These are phyloP conservation scores for Mortierella sp. DNA, from an alignment of 371 early-diverging fungal genomes.

Conservation along the genomic window DNA sequence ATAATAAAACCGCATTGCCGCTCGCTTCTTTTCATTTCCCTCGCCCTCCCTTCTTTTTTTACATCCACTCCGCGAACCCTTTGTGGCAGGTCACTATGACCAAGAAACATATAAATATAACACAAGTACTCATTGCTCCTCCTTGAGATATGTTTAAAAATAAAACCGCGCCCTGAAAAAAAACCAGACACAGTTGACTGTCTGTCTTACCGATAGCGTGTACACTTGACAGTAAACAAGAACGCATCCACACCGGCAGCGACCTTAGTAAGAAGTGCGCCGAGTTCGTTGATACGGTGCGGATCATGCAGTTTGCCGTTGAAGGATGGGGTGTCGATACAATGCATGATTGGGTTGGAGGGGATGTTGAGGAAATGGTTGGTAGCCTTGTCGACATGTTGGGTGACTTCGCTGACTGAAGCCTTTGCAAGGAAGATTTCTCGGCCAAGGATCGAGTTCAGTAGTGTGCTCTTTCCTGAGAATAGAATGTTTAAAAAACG, in stretches of 20 bases:
- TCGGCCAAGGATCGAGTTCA: conserved; percentile 43
- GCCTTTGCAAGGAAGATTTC: conserved; percentile 53
- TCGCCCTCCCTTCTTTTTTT: neutral
- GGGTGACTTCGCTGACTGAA: conserved; percentile 56
- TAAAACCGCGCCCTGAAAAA: neutral
- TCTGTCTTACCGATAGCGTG: conserved; percentile 51
- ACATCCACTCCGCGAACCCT: neutral
- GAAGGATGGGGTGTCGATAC: conserved; percentile 58
- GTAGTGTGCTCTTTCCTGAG: conserved; percentile 25
- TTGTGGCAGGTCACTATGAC: neutral
- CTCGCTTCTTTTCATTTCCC: neutral
- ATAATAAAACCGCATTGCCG: neutral
- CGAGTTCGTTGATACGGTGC: conserved; percentile 42
- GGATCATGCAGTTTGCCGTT: conserved; percentile 54
- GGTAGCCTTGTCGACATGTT: conserved; percentile 39
- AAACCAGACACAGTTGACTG: neutral
- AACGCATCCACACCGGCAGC: conserved; percentile 57
- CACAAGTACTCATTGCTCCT: neutral
- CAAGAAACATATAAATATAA: neutral
- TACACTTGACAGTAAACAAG: conserved; percentile 55
- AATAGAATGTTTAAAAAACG: neutral
- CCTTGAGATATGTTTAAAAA: neutral
- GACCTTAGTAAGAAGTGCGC: conserved; percentile 31
- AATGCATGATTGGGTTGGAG: conserved; percentile 52
- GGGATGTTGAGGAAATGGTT: conserved; percentile 50